Percentiles rank a stretch among this genome's conserved stretches.
Evolutionary conservation across 805 yeast species (phyloP).

Genomic region (Cyberlindnera xishuangbannaensis): DNA sequence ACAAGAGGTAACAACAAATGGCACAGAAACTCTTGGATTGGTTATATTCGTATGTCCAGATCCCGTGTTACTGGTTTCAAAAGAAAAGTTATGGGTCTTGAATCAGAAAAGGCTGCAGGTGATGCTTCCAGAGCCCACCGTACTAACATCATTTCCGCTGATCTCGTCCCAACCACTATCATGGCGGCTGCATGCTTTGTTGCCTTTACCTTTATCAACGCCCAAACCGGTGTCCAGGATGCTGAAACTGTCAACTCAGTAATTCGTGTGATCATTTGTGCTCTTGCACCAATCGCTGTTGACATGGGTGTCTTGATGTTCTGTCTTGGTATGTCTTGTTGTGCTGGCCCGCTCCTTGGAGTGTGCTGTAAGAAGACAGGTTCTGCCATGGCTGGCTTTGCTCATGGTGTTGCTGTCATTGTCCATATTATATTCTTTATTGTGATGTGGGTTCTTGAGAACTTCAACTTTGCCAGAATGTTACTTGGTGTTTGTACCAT

Average conservation of each 20-base stretch:
- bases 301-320: constrained; percentile 80
- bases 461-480: constrained; percentile 83
- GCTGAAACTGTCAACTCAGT: constrained; percentile 56
- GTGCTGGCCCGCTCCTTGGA: constrained; percentile 94
- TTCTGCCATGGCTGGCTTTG: constrained; percentile 89
- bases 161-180: constrained; percentile 61
- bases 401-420: constrained; percentile 92
- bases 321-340: constrained; percentile 82
- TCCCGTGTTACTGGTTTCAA: constrained; percentile 84
- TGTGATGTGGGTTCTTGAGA: constrained; percentile 95
- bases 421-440: constrained; percentile 84
- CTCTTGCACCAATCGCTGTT: constrained; percentile 87
- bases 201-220: constrained; percentile 76
- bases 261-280: constrained; percentile 68
- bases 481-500: constrained; percentile 80
- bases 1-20: constrained; percentile 87
- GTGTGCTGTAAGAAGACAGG: constrained; percentile 96
- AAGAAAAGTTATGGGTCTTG: constrained; percentile 64
- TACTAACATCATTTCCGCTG: constrained; percentile 64
- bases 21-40: constrained; percentile 88
- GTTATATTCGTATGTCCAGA: constrained; percentile 75
- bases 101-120: constrained; percentile 78
- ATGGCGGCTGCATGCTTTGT: constrained; percentile 77
- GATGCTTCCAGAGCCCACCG: constrained; percentile 81
- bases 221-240: constrained; percentile 73